A percentile compares a stretch with the other conserved stretches of the same genome.
Conservation (phyloP, 345 rosid genomes). For the Syzygium oleosum region DNA sequence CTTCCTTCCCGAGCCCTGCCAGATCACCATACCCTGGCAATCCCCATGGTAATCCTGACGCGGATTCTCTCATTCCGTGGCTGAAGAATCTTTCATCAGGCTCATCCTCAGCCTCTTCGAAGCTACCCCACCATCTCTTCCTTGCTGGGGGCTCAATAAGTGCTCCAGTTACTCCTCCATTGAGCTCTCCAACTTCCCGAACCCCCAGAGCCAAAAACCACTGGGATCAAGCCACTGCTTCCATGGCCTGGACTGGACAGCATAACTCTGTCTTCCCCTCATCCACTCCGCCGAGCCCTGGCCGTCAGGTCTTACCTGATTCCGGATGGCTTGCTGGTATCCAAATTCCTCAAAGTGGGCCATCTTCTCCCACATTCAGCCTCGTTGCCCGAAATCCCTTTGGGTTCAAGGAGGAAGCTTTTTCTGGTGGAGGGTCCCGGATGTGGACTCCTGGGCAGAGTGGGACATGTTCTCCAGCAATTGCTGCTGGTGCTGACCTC, state of each 20-base stretch:
- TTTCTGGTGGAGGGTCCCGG: slow-evolving; percentile 58
- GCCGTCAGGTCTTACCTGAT: slow-evolving; percentile 65
- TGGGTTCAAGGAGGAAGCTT: slow-evolving; percentile 44
- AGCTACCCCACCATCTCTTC: slow-evolving; percentile 45
- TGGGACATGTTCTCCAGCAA: slow-evolving; percentile 89
- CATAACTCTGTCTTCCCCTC: slow-evolving; percentile 48
- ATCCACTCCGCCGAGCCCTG: slow-evolving; percentile 97
- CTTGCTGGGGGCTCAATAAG: slow-evolving; percentile 75
- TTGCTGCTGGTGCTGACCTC: slow-evolving; percentile 69
- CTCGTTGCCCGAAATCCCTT: slow-evolving; percentile 67
- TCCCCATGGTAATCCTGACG: slow-evolving; percentile 49
- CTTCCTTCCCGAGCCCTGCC: slow-evolving; percentile 44
- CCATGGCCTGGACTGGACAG: slow-evolving; percentile 47
- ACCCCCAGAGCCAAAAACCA: slow-evolving; percentile 47
- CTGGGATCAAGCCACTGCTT: slow-evolving; percentile 48
- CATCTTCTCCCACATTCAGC: slow-evolving; percentile 89
- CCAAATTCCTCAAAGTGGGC: slow-evolving; percentile 71
- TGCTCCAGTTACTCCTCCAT: slow-evolving; percentile 96
- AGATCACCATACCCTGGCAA: slow-evolving; percentile 34
- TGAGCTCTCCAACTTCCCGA: slow-evolving; percentile 63
- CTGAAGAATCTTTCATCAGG: slow-evolving; percentile 77
- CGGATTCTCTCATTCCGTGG: slow-evolving; percentile 93
- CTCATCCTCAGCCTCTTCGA: slow-evolving; percentile 61
- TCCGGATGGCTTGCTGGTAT: slow-evolving; percentile 79
- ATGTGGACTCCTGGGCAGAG: slow-evolving; percentile 99